These are phyloP conservation scores for Leonotis leonurus DNA, from an alignment of 257 asterid genomes.

Conservation along the genomic window DNA sequence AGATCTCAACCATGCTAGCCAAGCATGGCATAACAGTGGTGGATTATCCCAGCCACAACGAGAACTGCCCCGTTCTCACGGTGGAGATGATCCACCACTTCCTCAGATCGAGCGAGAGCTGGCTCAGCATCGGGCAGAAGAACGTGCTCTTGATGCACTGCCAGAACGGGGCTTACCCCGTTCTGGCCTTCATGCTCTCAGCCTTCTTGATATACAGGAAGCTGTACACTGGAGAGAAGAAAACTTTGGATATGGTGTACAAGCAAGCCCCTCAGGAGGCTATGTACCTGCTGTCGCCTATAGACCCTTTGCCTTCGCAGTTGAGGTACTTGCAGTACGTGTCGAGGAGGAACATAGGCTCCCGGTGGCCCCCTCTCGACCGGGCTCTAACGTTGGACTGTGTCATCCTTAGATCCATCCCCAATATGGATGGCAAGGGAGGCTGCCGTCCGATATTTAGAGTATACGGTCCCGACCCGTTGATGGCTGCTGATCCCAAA, in stretches of 20 bases:
- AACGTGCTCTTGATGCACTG: constrained; percentile 65
- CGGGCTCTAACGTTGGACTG: constrained; percentile 47
- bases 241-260: constrained; percentile 57
- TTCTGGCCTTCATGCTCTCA: constrained; percentile 53
- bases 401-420: constrained; percentile 41
- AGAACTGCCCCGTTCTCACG: constrained; percentile 43
- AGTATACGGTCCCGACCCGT: constrained; percentile 50
- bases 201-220: constrained; percentile 44
- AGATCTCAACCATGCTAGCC: constrained; percentile 26
- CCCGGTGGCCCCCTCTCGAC: constrained; percentile 51
- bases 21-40: constrained; percentile 37
- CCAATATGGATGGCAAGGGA: constrained; percentile 44
- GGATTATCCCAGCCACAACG: constrained; percentile 39
- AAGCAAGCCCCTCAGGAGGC: constrained; percentile 52
- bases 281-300: constrained; percentile 33
- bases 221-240: constrained; percentile 45
- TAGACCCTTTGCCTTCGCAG: constrained; percentile 69
- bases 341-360: constrained; percentile 45
- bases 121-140: constrained; percentile 51
- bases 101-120: constrained; percentile 48
- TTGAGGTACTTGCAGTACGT: constrained; percentile 62
- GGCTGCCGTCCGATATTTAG: constrained; percentile 54
- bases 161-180: constrained; percentile 46
- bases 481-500: constrained; percentile 44
- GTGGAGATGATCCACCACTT: constrained; percentile 61